These are phyloP conservation scores for Adansonia rubrostipa DNA, from an alignment of 441 rosid species.

Conservation along the genomic window DNA sequence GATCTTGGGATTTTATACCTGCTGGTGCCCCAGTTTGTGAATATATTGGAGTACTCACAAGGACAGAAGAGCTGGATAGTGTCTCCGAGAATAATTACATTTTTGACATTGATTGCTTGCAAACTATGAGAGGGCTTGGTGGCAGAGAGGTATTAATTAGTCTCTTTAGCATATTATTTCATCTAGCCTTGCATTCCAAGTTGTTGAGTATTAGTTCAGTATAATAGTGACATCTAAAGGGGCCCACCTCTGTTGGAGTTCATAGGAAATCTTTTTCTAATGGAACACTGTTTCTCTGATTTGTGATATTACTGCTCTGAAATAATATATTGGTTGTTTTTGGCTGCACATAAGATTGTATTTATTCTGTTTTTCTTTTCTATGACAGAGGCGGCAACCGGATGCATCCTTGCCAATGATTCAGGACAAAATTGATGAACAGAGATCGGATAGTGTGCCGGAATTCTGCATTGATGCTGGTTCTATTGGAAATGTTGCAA, in stretches of 20 bases:
- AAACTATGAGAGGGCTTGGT: slow-evolving; percentile 80
- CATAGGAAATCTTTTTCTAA: background rate
- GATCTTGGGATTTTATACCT: slow-evolving; percentile 94
- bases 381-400: slow-evolving; percentile 55
- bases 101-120: slow-evolving; percentile 93
- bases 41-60: slow-evolving; percentile 71
- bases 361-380: slow-evolving; percentile 20
- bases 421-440: slow-evolving; percentile 42
- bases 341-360: background rate
- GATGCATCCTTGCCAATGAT: slow-evolving; percentile 46
- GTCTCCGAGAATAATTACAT: slow-evolving; percentile 70
- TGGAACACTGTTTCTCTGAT: background rate
- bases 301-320: background rate
- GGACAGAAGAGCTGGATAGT: slow-evolving; percentile 72
- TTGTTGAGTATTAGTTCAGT: slow-evolving; percentile 7
- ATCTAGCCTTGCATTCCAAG: background rate
- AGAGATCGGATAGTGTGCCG: slow-evolving; percentile 56
- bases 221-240: background rate
- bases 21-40: slow-evolving; percentile 95
- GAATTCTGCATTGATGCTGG: slow-evolving; percentile 95
- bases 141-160: slow-evolving; percentile 71
- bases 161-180: slow-evolving; percentile 5
- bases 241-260: background rate
- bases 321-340: background rate
- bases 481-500: slow-evolving; percentile 74